Base-by-base conservation (phyloP, 1,284 basidiomycete genomes). In the Macrocystidia cucumis region DNA sequence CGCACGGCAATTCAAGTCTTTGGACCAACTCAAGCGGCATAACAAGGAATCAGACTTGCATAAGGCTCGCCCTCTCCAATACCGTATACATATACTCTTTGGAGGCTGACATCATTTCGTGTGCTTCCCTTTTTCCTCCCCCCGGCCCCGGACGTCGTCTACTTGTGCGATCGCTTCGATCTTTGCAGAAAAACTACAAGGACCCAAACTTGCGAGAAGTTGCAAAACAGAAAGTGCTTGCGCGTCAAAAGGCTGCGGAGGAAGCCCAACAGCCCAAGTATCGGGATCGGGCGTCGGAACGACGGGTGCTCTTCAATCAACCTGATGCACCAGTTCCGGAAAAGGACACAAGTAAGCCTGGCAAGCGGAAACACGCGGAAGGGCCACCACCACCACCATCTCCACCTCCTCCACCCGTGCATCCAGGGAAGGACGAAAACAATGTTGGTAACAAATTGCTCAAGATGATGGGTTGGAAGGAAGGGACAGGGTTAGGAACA, bases 391-490 rank as follows among this genome's bases (percentile, higher is more conserved):
- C 72, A 1, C 72, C 78, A 0, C 65, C 78, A 1, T 69, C 83
- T 0, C 73, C 79, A 0, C 74, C 80, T 5, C 69, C 77, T 12
- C 65, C 73, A 2, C 66, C 72, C 2, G 44, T 78, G 5, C 74
- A 78, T 40, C 84, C 78, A 1, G 86, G 74, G 2, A 63, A 85
- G 50, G 91, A 95, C 48, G 73, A 78, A 34, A 77, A 52, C 29
- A 93, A 95, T 46, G 74, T 91, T 6, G 91, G 91, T 8, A 92
- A 93, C 55, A 91, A 91, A 56, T 54, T 96, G 38, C 57, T 96
- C 44, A 89, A 90, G 55, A 91, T 92, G 74, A 95, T 96, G 91
- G 91, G 92, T 0, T 96, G 91, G 91, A 84, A 72, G 41, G 79
- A 86, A 50, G 91, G 91, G 2, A 80, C 73, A n/a, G 91, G 91